These are phyloP conservation scores for Mortierella claussenii DNA, from an alignment of 192 early-diverging fungal genomes.

Conservation along the genomic window DNA sequence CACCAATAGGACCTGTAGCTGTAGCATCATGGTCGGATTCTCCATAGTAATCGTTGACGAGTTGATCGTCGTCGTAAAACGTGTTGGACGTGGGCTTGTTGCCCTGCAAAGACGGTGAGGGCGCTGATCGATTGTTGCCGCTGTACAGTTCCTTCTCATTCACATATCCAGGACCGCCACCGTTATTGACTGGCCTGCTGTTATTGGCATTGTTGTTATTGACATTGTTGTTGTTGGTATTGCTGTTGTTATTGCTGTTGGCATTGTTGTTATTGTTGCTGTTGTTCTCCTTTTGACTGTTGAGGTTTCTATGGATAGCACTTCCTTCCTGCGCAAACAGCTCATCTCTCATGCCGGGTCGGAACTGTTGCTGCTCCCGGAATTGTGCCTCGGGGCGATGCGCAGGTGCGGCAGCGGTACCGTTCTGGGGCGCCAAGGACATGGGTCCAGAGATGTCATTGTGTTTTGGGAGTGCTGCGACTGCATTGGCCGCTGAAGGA, in stretches of 20 bases:
- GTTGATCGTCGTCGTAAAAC: constrained; percentile 22
- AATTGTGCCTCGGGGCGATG: constrained; percentile 48
- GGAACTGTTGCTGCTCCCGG: constrained; percentile 45
- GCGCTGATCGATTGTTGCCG: background rate
- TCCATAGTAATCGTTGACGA: constrained; percentile 28
- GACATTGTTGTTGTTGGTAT: constrained; percentile 4
- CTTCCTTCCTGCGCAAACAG: constrained; percentile 34
- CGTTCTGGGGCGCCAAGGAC: constrained; percentile 34
- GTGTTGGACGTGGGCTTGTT: background rate
- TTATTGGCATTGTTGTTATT: background rate
- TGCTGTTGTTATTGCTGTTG: background rate
- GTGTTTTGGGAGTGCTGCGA: background rate
- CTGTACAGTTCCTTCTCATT: constrained; percentile 1
- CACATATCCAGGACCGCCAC: background rate
- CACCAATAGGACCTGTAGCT: constrained; percentile 9
- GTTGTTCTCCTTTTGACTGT: constrained; percentile 3
- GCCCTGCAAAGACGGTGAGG: constrained; percentile 7
- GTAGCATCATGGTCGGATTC: background rate
- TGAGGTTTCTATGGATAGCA: constrained; percentile 7
- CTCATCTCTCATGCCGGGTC: constrained; percentile 44
- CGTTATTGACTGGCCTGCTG: no score
- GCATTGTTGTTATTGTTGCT: background rate
- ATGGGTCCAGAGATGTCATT: constrained; percentile 45
- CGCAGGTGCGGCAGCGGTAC: constrained; percentile 6
- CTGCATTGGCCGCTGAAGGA: background rate